Evolutionary conservation across 305 asterid genomes (phyloP).

Genomic region (Ajuga reptans): DNA sequence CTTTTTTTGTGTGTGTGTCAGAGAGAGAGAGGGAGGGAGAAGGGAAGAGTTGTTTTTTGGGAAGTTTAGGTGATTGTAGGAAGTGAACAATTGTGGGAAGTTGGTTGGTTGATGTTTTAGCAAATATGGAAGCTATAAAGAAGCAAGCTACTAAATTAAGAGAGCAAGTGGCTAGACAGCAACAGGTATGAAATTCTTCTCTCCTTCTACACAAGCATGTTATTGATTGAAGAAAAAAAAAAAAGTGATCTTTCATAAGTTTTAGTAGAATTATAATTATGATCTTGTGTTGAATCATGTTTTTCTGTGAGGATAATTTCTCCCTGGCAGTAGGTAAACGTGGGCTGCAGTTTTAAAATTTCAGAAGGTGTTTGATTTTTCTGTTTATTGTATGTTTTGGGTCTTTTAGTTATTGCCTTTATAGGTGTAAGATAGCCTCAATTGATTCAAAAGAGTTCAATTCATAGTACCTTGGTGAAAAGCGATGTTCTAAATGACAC

Average conservation of each 20-base stretch:
- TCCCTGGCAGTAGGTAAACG: neutral
- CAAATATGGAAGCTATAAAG: slow-evolving; percentile 75
- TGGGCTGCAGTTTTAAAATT: neutral
- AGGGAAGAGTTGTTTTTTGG: neutral
- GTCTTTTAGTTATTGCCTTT: neutral
- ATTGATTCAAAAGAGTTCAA: neutral
- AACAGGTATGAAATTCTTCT: slow-evolving; percentile 46
- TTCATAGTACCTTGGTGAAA: neutral
- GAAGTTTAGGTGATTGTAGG: slow-evolving; percentile 7
- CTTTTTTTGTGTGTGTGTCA: neutral
- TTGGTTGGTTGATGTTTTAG: slow-evolving; percentile 21
- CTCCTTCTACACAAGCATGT: neutral
- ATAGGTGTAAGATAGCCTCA: neutral
- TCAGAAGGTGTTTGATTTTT: neutral
- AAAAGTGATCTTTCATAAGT: neutral
- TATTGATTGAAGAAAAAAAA: neutral
- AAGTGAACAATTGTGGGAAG: slow-evolving; percentile 3
- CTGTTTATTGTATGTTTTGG: neutral
- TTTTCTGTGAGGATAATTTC: neutral
- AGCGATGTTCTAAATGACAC: neutral
- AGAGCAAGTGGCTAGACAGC: slow-evolving; percentile 92
- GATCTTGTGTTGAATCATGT: slow-evolving; percentile 16
- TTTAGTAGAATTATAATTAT: neutral
- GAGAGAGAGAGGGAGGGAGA: neutral
- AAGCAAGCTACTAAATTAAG: slow-evolving; percentile 83